A percentile compares a stretch with the other conserved stretches of the same genome.
Conservation (phyloP, 371 early-diverging fungal genomes). For the Blastocladiella emersonii region DNA sequence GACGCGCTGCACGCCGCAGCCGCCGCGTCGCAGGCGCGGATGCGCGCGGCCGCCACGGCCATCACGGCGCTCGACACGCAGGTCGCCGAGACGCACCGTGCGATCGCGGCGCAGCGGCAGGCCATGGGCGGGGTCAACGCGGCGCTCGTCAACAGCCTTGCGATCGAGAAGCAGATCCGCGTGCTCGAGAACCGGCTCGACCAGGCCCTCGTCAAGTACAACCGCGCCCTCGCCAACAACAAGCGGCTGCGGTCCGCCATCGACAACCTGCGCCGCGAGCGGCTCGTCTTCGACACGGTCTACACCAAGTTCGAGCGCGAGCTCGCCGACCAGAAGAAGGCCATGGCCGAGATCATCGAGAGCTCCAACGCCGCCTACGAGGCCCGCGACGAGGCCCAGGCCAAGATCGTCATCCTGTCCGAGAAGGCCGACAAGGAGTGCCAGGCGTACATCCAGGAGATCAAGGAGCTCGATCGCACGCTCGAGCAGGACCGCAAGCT, state of each 20-base stretch:
- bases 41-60: constrained; percentile 12
- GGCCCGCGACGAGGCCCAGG: constrained; percentile 40
- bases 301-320: constrained; percentile 37
- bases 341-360: constrained; percentile 42
- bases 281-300: constrained; percentile 37
- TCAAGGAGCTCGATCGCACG: constrained; percentile 37
- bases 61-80: constrained; percentile 21
- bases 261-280: constrained; percentile 34
- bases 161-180: constrained; percentile 33
- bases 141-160: constrained; percentile 23
- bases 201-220: constrained; percentile 39
- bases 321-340: constrained; percentile 33
- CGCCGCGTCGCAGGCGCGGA: constrained; percentile 3
- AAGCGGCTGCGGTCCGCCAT: constrained; percentile 28
- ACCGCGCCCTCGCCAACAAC: constrained; percentile 36
- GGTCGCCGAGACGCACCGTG: constrained; percentile 19
- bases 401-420: constrained; percentile 28
- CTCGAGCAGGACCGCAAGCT: constrained; percentile 38
- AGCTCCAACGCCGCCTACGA: constrained; percentile 39
- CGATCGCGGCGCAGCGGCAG: constrained; percentile 13
- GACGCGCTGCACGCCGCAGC: constrained; percentile 32
- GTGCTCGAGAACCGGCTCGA: constrained; percentile 40
- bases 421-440: constrained; percentile 45
- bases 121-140: constrained; percentile 25
- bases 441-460: constrained; percentile 39